Evolutionary conservation across 2,329 filamentous ascomycete genomes (phyloP), one percentile per base, ranked within the genome.

Genomic region (Clonostachys sp.): DNA sequence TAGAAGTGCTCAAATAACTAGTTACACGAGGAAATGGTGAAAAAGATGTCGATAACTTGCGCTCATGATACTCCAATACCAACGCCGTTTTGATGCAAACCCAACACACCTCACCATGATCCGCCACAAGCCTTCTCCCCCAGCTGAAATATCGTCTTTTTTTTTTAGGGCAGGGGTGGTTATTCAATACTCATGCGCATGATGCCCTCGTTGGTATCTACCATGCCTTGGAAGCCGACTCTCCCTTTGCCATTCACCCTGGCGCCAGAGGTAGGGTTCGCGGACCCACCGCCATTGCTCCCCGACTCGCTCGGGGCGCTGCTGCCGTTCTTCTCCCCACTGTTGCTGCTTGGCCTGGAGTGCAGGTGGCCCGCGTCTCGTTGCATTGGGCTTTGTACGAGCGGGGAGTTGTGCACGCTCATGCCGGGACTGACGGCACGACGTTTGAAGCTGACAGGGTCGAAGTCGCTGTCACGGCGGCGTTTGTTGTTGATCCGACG

Each of bases 171-270:
- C 9, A 4, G 24, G 24, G 9, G 24, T 30, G 24, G 24, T 50
- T 71, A 96, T 65, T 96, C 91, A 59, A 96, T 96, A 65, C 89
- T 96, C 88, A 97, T 94, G 58, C 92, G 91, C 86, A 96, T 96
- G 54, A 96, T 76, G 2, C 91, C 89, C 64, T 96, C 92, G 62
- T 90, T 90, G n/a, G 92, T 92, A 66, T 96, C 92, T 16, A 82
- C 87, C 91, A 97, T 96, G 2, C 91, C 90, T 67, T 96, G 91
- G 55, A 95, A 78, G 9, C 90, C 90, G 13, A 95, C 75, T 34
- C 89, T 67, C 52, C 74, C 85, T 62, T 77, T 79, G 56, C 76
- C 71, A 41, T 40, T 30, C n/a, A 34, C 34, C 10, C 41, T 36
- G n/a, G 16, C 17, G 18, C 39, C 43, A 10, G 24, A n/a, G 36